A percentile compares a stretch with the other conserved stretches of the same genome.
These are phyloP conservation scores for Colletotrichum lini DNA, from an alignment of 2,329 filamentous ascomycete genomes.

Conservation along the genomic window DNA sequence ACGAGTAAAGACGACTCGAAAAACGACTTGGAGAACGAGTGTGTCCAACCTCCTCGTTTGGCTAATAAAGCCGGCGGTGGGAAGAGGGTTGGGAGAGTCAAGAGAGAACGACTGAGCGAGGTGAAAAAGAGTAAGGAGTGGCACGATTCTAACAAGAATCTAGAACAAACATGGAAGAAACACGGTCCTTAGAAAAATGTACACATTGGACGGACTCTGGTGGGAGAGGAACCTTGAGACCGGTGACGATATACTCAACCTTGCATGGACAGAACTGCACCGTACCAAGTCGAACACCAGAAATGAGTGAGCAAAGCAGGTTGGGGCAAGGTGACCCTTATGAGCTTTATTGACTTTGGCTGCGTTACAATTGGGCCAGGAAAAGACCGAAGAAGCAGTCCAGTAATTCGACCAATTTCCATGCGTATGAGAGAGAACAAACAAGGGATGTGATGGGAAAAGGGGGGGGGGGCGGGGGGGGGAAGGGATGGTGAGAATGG, in stretches of 20 bases:
- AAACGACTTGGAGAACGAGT: background rate
- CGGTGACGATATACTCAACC: background rate
- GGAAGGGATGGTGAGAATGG: background rate
- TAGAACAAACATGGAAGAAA: background rate
- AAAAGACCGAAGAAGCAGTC: background rate
- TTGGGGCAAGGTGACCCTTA: background rate
- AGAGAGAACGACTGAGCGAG: background rate
- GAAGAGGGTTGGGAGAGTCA: background rate
- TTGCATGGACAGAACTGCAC: background rate
- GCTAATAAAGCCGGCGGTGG: background rate
- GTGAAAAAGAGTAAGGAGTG: background rate
- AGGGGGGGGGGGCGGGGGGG: background rate
- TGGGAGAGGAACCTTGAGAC: background rate
- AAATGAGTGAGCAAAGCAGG: background rate
- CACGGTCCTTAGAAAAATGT: conserved; percentile 1
- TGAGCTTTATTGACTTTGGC: conserved; percentile 8
- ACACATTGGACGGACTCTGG: conserved; percentile 13
- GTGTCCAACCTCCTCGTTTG: background rate
- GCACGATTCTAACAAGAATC: conserved; percentile 14
- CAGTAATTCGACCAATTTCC: background rate
- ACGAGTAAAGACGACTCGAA: background rate
- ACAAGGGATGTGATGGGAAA: background rate
- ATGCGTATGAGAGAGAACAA: background rate
- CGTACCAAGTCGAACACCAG: conserved; percentile 2
- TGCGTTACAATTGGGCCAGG: background rate